Evolutionary conservation across 2,329 filamentous ascomycete species (phyloP).

Genomic region (Metarhizium robertsii): DNA sequence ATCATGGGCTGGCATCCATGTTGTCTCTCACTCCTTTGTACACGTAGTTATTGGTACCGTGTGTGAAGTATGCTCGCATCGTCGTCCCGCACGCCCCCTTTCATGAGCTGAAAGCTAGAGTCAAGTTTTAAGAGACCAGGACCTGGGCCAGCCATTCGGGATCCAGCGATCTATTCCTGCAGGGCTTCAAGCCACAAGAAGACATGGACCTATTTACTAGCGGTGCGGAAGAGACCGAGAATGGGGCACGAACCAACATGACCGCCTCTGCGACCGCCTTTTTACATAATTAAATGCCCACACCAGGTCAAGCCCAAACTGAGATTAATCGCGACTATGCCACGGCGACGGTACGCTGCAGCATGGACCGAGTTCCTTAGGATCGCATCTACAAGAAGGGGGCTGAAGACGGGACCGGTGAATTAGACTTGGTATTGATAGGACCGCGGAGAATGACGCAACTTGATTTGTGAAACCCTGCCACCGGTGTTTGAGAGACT

Average conservation of each 20-base stretch:
- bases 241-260: not conserved
- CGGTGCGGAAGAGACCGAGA: constrained; percentile 3
- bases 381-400: no score
- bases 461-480: no score
- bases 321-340: not conserved
- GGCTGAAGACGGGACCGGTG: no score
- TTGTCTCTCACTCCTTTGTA: not conserved
- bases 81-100: not conserved
- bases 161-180: not conserved
- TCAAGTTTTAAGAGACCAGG: not conserved
- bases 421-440: no score
- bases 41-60: not conserved
- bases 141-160: not conserved
- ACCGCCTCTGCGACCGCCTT: not conserved
- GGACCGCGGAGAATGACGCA: no score
- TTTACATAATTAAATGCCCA: no score
- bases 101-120: not conserved
- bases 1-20: not conserved
- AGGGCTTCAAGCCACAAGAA: not conserved
- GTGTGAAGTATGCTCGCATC: not conserved
- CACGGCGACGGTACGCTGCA: no score
- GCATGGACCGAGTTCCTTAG: no score
- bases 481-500: no score
- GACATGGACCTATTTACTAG: not conserved
- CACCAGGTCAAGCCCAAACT: no score